These are phyloP conservation scores for Metschnikowia dekortorum DNA, from an alignment of 805 yeast genomes.

Conservation along the genomic window DNA sequence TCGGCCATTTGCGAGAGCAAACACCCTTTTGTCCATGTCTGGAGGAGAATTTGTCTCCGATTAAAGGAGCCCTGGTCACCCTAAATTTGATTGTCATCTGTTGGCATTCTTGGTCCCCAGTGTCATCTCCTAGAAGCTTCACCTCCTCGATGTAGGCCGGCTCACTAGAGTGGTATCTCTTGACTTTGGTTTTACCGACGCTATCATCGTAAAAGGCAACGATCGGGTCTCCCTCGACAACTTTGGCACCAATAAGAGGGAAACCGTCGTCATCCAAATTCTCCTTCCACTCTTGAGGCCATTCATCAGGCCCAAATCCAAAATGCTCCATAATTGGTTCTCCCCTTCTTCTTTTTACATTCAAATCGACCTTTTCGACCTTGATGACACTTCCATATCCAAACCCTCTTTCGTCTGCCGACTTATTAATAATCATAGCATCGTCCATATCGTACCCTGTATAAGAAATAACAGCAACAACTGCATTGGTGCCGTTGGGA, in stretches of 20 bases:
- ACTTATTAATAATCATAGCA: constrained; percentile 96
- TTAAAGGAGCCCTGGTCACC: constrained; percentile 84
- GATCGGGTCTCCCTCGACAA: constrained; percentile 94
- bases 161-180: constrained; percentile 90
- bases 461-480: constrained; percentile 96
- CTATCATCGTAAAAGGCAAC: constrained; percentile 91
- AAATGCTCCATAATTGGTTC: constrained; percentile 93
- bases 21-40: constrained; percentile 99
- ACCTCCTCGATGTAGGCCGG: constrained; percentile 96
- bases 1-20: constrained; percentile 97
- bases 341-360: constrained; percentile 75
- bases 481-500: constrained; percentile 98
- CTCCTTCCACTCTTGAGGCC: constrained; percentile 89
- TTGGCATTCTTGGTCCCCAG: constrained; percentile 74
- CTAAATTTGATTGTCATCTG: constrained; percentile 82
- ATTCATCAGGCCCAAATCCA: constrained; percentile 89
- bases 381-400: constrained; percentile 97
- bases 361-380: constrained; percentile 85
- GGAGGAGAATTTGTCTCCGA: constrained; percentile 97
- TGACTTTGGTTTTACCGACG: constrained; percentile 82
- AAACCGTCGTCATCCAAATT: constrained; percentile 89
- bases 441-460: constrained; percentile 99
- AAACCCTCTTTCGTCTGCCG: constrained; percentile 97
- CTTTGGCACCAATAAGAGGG: constrained; percentile 81
- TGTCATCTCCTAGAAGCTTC: constrained; percentile 82